Evolutionary conservation across 2,329 filamentous ascomycete genomes (phyloP).

Genomic region (Thelonectria discophora): DNA sequence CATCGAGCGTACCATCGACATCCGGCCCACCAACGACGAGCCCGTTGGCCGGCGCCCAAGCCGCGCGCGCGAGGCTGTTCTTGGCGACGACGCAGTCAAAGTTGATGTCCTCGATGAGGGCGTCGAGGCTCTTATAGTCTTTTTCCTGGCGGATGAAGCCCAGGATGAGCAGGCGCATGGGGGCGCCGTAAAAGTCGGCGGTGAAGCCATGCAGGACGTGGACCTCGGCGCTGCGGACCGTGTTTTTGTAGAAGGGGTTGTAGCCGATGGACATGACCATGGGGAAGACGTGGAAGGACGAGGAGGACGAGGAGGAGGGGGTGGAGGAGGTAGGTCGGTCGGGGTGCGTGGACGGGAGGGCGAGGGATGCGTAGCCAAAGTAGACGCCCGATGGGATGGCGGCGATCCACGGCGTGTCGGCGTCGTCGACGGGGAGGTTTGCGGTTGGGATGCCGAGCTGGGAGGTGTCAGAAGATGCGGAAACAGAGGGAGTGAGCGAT

Average conservation of each 20-base stretch:
- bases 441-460: constrained; percentile 96
- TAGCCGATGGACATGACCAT: constrained; percentile 96
- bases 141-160: constrained; percentile 90
- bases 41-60: constrained; percentile 62
- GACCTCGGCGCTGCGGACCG: constrained; percentile 84
- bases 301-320: constrained; percentile 35
- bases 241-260: constrained; percentile 98
- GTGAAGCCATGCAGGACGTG: constrained; percentile 83
- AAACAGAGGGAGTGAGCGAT: constrained; percentile 30
- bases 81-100: constrained; percentile 86
- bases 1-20: constrained; percentile 47
- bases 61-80: constrained; percentile 72
- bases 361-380: constrained; percentile 87
- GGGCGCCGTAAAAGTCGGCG: constrained; percentile 84
- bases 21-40: constrained; percentile 43
- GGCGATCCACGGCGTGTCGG: constrained; percentile 67
- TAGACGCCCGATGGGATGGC: constrained; percentile 83
- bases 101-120: constrained; percentile 86
- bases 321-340: constrained; percentile 42
- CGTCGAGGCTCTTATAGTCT: constrained; percentile 86
- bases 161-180: constrained; percentile 81
- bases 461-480: neutral
- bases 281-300: constrained; percentile 66
- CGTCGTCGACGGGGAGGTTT: constrained; percentile 80
- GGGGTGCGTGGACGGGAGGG: constrained; percentile 61